Base-by-base conservation (phyloP, 73 alveolate genomes). In the Paramecium caudatum region DNA sequence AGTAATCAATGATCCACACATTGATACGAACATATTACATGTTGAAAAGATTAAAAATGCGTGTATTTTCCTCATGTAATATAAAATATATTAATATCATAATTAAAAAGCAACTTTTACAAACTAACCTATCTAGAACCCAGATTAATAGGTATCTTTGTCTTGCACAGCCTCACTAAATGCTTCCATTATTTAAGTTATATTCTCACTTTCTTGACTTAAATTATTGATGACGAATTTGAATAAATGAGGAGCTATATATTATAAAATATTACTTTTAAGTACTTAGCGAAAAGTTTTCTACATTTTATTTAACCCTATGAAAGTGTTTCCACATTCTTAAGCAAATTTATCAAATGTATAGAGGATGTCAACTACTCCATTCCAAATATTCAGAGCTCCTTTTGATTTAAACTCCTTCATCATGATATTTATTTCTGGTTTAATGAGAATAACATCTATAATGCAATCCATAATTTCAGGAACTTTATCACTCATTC, bases 1-100 rank as follows among this genome's bases (percentile, higher is more conserved):
- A 39, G 87, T 70, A 39, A 70, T 70, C 0, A 70, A 65, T 15
- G 87, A 70, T 70, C 87, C 87, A 16, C 68, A 70, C 87, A 70
- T 70, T 0, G 87, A 36, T 4, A 70, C 87, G 16, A 70, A 70
- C 87, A 70, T 70, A 39, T 70, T 70, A 21, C 65, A 36, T 37
- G 46, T 39, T n/a, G 87, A 25, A 46, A 70, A 70, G 27, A 39
- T 43, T 6, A 39, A 36, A 70, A 70, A 70, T 17, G 87, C 87
- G 19, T 36, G 65, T 17, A 39, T 33, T 39, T 43, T 70, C 27
- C 39, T 70, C 87, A 70, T 70, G 46, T 63, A 63, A 30, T 30
- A 10, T 9, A 30, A 63, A 16, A 34, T 63, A 30, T 30, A n/a
- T n/a, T n/a, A 30, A 30, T 63, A 7, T 63, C 82, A 63, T 23